Evolutionary conservation across 352 stramenopile genomes (phyloP), one percentile per base, ranked within the genome.

Genomic region (Globisporangium solare): DNA sequence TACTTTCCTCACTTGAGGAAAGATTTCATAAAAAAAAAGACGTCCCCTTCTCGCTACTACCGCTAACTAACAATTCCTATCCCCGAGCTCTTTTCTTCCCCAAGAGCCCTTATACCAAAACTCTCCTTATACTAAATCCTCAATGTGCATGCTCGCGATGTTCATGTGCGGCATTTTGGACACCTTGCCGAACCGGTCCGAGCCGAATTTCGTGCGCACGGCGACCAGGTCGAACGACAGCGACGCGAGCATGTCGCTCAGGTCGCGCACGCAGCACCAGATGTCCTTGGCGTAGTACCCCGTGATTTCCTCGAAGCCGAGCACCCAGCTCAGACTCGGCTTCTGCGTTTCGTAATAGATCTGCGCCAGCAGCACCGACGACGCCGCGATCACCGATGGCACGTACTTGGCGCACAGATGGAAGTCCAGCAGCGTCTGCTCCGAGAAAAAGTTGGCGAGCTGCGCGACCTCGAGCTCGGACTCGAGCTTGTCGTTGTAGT

Each of bases 401-500:
- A 76, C 61, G 54, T 88, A 85, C 22, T 62, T 74, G 32, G 68
- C 62, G 18, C 66, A 61, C 31, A 89, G 64, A 10, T 54, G 60
- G n/a, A 89, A 83, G 37, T 88, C 66, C 13, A 88, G 51, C 21
- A 91, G 64, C 41, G 73, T 69, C 27, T 67, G 70, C 60, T 92
- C 78, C 5, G 70, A 74, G 41, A 89, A 83, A 50, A 79, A 89
- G 46, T 58, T 70, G 17, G 83, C 68, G 17, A 92, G 55, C 11
- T 83, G 71, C 10, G 53, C 53, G 2, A 79, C 60, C 1, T 71
- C 24, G n/a, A 61, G 52, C 40, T 83, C 74, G 0, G 66, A 54
- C 27, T 79, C 60, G n/a, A 86, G 70, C 21, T 71, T 46, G 45
- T 98, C 97, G 21, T 99, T 67, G 71, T 97, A 99, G 43, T 97